Evolutionary conservation across 352 stramenopile genomes (phyloP).

Genomic region (Hyaloperonospora arabidopsidis): DNA sequence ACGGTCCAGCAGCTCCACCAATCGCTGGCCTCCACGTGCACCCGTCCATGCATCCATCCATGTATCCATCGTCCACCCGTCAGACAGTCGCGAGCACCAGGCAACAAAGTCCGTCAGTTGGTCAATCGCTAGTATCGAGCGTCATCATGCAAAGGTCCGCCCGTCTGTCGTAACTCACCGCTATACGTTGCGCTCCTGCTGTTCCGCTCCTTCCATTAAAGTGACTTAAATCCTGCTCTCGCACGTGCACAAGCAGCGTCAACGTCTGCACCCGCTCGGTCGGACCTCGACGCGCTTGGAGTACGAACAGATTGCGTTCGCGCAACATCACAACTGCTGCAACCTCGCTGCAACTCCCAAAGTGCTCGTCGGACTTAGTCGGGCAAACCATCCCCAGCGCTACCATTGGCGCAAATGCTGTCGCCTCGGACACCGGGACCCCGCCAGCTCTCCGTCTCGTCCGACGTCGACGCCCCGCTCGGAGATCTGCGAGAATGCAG

Average conservation of each 20-base stretch:
- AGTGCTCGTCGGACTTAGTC: too few species aligned
- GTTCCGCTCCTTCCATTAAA: slow-evolving; percentile 35
- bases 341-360: too few species aligned
- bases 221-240: slow-evolving; percentile 45
- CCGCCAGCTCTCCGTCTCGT: slow-evolving; percentile 26
- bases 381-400: too few species aligned
- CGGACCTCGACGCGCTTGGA: slow-evolving; percentile 28
- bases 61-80: not conserved
- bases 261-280: slow-evolving; percentile 48
- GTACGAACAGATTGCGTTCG: slow-evolving; percentile 55
- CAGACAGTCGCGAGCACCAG: too few species aligned
- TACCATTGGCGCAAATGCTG: slow-evolving; percentile 33
- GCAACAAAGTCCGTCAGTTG: not conserved
- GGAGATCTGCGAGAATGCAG: slow-evolving; percentile 26
- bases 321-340: slow-evolving; percentile 31
- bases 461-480: slow-evolving; percentile 25
- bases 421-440: slow-evolving; percentile 39
- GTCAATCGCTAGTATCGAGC: too few species aligned
- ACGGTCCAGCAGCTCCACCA: slow-evolving; percentile 38
- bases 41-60: too few species aligned
- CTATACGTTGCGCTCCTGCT: slow-evolving; percentile 22
- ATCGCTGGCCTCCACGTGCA: slow-evolving; percentile 16
- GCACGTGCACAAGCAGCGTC: slow-evolving; percentile 47
- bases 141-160: too few species aligned
- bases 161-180: slow-evolving; percentile 20